phyloP scores from a whole-genome alignment of 371 early-diverging fungal genomes.

The Mortierella sp. region DNA sequence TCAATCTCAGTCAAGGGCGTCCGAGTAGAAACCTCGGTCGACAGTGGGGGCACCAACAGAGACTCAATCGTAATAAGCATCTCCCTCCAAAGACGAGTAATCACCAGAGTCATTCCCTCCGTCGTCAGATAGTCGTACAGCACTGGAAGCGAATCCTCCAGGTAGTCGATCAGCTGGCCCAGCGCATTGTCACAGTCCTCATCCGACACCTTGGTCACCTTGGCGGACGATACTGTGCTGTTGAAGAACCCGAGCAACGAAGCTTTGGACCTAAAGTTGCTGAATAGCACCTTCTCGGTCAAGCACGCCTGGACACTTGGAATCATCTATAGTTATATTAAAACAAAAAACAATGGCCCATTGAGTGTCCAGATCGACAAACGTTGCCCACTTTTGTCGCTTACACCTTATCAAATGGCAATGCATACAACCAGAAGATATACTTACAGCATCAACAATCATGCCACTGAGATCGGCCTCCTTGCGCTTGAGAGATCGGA shows the following conservation, averaged over 20 bases:
- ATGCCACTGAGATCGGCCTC: conserved; percentile 78
- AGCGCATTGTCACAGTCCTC: conserved; percentile 85
- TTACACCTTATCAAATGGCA: not conserved
- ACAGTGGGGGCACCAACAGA: conserved; percentile 86
- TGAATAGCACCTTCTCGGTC: conserved; percentile 50
- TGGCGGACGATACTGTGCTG: conserved; percentile 32
- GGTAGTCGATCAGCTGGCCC: conserved; percentile 85
- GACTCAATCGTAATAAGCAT: conserved; percentile 80
- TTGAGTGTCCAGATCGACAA: not conserved
- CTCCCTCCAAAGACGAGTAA: conserved; percentile 90
- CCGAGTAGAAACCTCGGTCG: conserved; percentile 68
- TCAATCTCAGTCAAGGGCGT: conserved; percentile 79
- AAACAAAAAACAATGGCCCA: too few species aligned
- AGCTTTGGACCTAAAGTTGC: conserved; percentile 49
- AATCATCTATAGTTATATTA: conserved; percentile 70
- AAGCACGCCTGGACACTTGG: conserved; percentile 58
- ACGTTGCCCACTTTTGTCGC: not conserved
- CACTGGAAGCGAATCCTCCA: conserved; percentile 87
- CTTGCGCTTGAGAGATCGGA: conserved; percentile 81
- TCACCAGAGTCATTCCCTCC: conserved; percentile 83
- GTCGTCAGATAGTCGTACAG: conserved; percentile 84
- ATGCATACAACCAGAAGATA: not conserved
- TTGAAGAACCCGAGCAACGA: conserved; percentile 46
- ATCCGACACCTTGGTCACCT: conserved; percentile 59
- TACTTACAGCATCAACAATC: conserved; percentile 77